Evolutionary conservation across 1,284 basidiomycete species (phyloP), one percentile per base, ranked within the genome.

Genomic region (Rhizoctonia solani): DNA sequence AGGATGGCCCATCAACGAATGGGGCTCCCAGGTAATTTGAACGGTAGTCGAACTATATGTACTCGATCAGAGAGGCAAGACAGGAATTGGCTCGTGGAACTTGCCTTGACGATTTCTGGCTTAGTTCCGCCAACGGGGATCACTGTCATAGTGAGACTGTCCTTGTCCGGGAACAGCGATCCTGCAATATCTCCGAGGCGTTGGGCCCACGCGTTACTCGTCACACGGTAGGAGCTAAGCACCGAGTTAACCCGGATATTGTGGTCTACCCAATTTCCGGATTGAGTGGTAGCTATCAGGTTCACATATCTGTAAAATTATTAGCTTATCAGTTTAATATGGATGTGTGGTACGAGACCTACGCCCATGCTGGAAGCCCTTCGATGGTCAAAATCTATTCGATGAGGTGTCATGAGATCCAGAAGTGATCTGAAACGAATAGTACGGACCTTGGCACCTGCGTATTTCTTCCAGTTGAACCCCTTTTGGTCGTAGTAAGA

Each of bases 101-200:
- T 29, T 30, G 87, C 77, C 3, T 74, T 75, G 32, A 87, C 80
- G 0, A 78, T 82, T 73, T 87, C 84, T 0, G 78, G 68, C 61
- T 76, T 77, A 0, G 78, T 83, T 8, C 30, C 47, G 4, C 81
- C 79, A 71, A 82, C 80, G 4, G 79, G 74, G n/a, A 84, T 79
- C 25, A 87, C 72, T 25, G 74, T 77, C 59, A 85, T 76, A 1
- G 79, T 81, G 13, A 87, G 72, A 2, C 78, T 80, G 16, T 79
- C 77, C 50, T 80, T 78, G 21, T 81, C 79, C 5, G 83, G 81
- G 69, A 82, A 80, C 14, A 76, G 74, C 4, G 84, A 82, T 1
- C 85, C 84, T 42, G 85, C 85, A 47, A 86, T 77, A 73, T 87
- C 85, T 29, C 80, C 86, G 58, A 87, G 72, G n/a, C 85, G 79